These are phyloP conservation scores for Collybiopsis confluens DNA, from an alignment of 768 basidiomycete species.

Conservation along the genomic window DNA sequence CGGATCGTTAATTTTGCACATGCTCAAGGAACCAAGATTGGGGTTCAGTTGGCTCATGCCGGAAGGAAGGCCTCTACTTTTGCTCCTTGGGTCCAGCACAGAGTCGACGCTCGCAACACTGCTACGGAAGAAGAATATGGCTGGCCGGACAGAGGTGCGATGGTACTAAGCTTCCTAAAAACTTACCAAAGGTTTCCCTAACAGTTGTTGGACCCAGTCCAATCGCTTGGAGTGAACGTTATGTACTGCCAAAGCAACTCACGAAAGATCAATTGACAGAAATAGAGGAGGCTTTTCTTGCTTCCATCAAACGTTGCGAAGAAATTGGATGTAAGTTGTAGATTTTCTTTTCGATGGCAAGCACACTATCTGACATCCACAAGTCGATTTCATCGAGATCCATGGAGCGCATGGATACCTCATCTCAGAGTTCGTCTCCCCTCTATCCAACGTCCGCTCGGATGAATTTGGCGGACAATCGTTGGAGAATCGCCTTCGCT, in stretches of 20 bases:
- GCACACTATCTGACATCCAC: slow-evolving; percentile 5
- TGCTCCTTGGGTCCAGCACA: slow-evolving; percentile 59
- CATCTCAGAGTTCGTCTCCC: slow-evolving; percentile 46
- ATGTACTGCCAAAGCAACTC: slow-evolving; percentile 57
- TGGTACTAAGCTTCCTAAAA: too few species aligned
- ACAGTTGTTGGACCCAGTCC: slow-evolving; percentile 61
- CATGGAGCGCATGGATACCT: slow-evolving; percentile 51
- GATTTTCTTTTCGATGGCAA: too few species aligned
- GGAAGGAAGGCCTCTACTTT: slow-evolving; percentile 66
- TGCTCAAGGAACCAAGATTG: slow-evolving; percentile 64
- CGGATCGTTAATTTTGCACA: slow-evolving; percentile 74
- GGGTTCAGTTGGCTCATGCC: slow-evolving; percentile 77
- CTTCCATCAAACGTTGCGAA: slow-evolving; percentile 50
- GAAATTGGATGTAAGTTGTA: slow-evolving; percentile 53
- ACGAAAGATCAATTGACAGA: slow-evolving; percentile 47
- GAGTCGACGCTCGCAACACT: slow-evolving; percentile 30
- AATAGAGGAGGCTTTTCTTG: slow-evolving; percentile 58
- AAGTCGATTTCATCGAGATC: slow-evolving; percentile 69
- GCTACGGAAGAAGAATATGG: slow-evolving; percentile 53
- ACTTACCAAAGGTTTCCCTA: background rate
- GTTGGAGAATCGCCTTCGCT: slow-evolving; percentile 70
- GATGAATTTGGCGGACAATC: slow-evolving; percentile 69
- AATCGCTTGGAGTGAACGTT: slow-evolving; percentile 48
- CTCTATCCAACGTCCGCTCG: slow-evolving; percentile 65
- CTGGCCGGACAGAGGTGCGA: slow-evolving; percentile 64